Percentiles rank a stretch among this genome's conserved stretches.
Conservation (phyloP, 768 basidiomycete genomes). For the Amanita phalloides region DNA sequence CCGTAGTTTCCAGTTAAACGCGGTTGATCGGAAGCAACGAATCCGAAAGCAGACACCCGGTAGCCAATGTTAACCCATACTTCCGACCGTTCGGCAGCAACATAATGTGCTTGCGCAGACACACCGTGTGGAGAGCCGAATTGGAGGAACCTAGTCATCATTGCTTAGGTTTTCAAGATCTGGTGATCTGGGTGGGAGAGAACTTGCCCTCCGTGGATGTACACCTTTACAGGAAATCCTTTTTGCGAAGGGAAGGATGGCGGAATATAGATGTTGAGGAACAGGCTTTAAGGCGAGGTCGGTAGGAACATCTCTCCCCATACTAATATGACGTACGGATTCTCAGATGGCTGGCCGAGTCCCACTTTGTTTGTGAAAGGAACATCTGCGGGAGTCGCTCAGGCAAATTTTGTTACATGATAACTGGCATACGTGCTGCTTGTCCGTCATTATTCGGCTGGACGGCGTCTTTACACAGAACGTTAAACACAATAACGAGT, state of each 20-base stretch:
- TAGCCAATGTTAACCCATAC: constrained; percentile 75
- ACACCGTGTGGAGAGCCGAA: constrained; percentile 66
- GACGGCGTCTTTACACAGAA: constrained; percentile 31
- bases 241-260: constrained; percentile 34
- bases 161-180: neutral
- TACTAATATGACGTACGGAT: constrained; percentile 43
- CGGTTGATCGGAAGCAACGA: constrained; percentile 57
- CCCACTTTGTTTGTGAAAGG: constrained; percentile 53
- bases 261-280: constrained; percentile 55
- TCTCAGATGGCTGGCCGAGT: constrained; percentile 56
- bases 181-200: neutral
- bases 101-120: constrained; percentile 52
- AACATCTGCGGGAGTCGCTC: constrained; percentile 15
- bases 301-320: neutral
- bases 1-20: constrained; percentile 64
- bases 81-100: constrained; percentile 51
- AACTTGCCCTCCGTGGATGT: constrained; percentile 66
- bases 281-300: constrained; percentile 33
- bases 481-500: neutral
- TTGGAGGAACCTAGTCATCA: constrained; percentile 50
- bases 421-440: constrained; percentile 29
- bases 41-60: constrained; percentile 68
- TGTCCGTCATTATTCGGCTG: constrained; percentile 63
- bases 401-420: neutral
- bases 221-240: constrained; percentile 56